Evolutionary conservation across 2,329 filamentous ascomycete species (phyloP), one percentile per base, ranked within the genome.

Genomic region (Elsinoe necatrix): DNA sequence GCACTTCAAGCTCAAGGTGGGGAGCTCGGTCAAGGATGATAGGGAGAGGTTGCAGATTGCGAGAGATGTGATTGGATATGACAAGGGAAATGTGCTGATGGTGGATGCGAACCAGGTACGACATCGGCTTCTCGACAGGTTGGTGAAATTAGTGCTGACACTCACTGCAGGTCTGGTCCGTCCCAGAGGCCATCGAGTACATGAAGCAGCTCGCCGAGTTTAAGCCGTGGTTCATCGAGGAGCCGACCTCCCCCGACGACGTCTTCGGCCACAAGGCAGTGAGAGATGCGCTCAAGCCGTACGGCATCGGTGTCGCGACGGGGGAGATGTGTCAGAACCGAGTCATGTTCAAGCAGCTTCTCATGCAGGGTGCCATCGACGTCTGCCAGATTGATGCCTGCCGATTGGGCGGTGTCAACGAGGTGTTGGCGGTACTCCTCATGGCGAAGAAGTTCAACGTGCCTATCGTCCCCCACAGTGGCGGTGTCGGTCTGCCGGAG

Each of bases 301-400:
- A 83, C 67, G 81, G 81, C 57, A 89, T 95, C 64, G 88, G 88
- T 58, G 90, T 95, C 4, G 90, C 90, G 6, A 95, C 90, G 0
- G 90, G 90, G 61, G 90, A 95, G 75, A 95, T 95, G 89, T 93
- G 89, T 75, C 90, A 95, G 76, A 95, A 95, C 77, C 84, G 90
- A 37, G 87, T 95, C 62, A 82, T 95, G 66, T 95, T 95, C 81
- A 95, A 95, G 79, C 90, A 95, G 73, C 81, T 95, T 59, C 80
- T 95, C 54, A 81, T 85, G 68, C 77, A 82, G 1, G 86, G 86
- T 52, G 88, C 89, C 59, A 88, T 95, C 64, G 89, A 93, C 66
- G 83, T 95, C 18, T 89, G 89, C 69, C 90, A 95, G 72, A 87
- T 93, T 64, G 90, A 95, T 65, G 90, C 90, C 2, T 95, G 89